Base-by-base conservation (phyloP, 768 basidiomycete genomes). In the Lactifluus subvellereus region DNA sequence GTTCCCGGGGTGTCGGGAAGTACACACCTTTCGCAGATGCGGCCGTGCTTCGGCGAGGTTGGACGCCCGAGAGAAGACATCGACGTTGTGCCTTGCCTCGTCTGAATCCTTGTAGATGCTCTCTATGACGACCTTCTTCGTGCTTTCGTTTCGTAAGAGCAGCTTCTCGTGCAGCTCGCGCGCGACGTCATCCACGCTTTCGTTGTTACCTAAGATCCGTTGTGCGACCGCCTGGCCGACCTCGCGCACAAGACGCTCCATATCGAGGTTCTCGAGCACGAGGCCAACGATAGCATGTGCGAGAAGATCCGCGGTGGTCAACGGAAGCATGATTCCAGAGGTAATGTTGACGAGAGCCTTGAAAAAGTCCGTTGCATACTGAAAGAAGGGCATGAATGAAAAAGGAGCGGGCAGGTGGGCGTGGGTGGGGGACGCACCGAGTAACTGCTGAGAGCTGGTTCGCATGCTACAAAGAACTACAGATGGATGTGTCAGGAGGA, bases 381-480 rank as follows among this genome's bases (percentile, higher is more conserved):
- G 70, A 52, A 70, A 45, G 35, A 57, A 32, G 18, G 38, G 4
- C 16, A 54, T 51, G 61, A 37, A 51, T 9, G 62, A 48, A 68
- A 68, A 48, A 43, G 63, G 61, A 62, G 49, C 16, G 32, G 7
- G 20, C 9, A 9, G 13, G 53, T 1, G 38, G 2, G 16, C 13
- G 20, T 18, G 18, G 7, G 18, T 40, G 30, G 22, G 10, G 37
- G 60, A 72, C 87, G 71, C 69, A 92, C 91, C 61, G 88, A 89
- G 71, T 96, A 96, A 49, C 93, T 92, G 66, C 91, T 94, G 63
- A 96, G 79, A 6, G 93, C 94, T 60, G 96, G 95, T 74, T 98
- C 96, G 76, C 96, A 98, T 33, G 96, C 96, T n/a, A 98, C 96
- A 73, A 97, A 94, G 77, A 98, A 98, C 94, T 48, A 73, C 7